phyloP scores from a whole-genome alignment of 768 basidiomycete species.

The Fistulinella prunicolor region DNA sequence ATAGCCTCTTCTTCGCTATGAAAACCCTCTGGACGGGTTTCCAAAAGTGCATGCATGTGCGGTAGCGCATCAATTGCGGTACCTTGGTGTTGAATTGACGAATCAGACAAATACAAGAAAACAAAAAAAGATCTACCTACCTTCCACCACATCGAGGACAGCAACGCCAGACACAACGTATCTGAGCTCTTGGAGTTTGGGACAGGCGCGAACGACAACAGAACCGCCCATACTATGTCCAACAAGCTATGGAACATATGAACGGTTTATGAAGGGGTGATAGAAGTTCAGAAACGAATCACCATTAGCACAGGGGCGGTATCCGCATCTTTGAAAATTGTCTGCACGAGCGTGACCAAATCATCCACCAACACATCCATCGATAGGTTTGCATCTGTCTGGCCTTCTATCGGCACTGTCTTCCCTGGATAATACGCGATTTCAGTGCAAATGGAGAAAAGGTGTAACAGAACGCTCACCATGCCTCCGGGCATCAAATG shows the following conservation, averaged over 20 bases:
- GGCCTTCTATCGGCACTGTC: slow-evolving; percentile 21
- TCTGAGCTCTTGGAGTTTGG: slow-evolving; percentile 59
- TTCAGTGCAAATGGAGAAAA: neutral
- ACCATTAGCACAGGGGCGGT: slow-evolving; percentile 75
- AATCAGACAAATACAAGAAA: neutral
- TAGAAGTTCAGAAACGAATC: neutral
- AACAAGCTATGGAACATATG: slow-evolving; percentile 53
- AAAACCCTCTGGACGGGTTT: slow-evolving; percentile 84
- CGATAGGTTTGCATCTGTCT: slow-evolving; percentile 44
- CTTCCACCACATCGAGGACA: slow-evolving; percentile 89
- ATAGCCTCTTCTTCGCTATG: slow-evolving; percentile 80
- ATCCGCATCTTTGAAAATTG: slow-evolving; percentile 63
- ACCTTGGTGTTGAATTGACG: slow-evolving; percentile 42
- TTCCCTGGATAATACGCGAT: slow-evolving; percentile 15
- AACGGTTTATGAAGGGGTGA: neutral
- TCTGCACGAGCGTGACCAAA: slow-evolving; percentile 63
- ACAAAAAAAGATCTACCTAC: slow-evolving; percentile 34
- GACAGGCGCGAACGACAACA: slow-evolving; percentile 71
- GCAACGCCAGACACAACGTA: slow-evolving; percentile 75
- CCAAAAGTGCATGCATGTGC: slow-evolving; percentile 86
- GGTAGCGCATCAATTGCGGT: slow-evolving; percentile 92
- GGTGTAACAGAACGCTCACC: slow-evolving; percentile 51
- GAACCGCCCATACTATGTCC: slow-evolving; percentile 98
- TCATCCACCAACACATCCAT: slow-evolving; percentile 73
- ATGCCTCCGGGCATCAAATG: slow-evolving; percentile 83